phyloP scores from a whole-genome alignment of 2,329 filamentous ascomycete genomes.

The Alternaria ethzedia region DNA sequence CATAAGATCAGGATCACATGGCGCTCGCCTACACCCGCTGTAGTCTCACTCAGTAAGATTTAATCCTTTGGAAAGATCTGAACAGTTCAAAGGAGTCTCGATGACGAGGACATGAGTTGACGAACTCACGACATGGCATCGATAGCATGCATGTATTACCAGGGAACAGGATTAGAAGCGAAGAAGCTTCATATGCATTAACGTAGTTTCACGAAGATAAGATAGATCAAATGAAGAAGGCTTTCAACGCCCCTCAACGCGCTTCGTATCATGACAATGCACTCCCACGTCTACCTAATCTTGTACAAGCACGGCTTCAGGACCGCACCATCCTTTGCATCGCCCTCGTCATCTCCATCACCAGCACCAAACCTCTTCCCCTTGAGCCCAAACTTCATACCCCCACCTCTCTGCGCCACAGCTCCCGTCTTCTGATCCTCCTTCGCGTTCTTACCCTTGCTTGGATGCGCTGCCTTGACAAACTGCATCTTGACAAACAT shows the following conservation, averaged over 20 bases:
- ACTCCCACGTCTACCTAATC: slow-evolving; percentile 59
- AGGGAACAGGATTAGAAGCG: not conserved
- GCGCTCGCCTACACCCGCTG: not conserved
- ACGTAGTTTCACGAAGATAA: not conserved
- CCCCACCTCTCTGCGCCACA: slow-evolving; percentile 51
- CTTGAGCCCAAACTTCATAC: slow-evolving; percentile 37
- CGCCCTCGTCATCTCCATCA: slow-evolving; percentile 51
- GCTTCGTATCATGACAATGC: not conserved
- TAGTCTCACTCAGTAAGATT: not conserved
- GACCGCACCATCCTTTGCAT: slow-evolving; percentile 69
- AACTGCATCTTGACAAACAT: slow-evolving; percentile 99
- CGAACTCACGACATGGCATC: slow-evolving; percentile 16
- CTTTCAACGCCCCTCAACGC: not conserved
- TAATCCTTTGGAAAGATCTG: not conserved
- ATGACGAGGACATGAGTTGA: slow-evolving; percentile 8
- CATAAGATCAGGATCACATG: not conserved
- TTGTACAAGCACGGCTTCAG: slow-evolving; percentile 98
- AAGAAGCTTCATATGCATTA: not conserved
- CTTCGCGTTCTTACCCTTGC: slow-evolving; percentile 74
- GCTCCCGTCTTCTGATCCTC: slow-evolving; percentile 38
- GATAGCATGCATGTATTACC: slow-evolving; percentile 13
- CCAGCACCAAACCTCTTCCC: slow-evolving; percentile 11
- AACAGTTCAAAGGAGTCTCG: not conserved
- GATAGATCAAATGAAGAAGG: not conserved
- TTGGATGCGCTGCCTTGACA: slow-evolving; percentile 78